phyloP scores from a whole-genome alignment of 768 basidiomycete genomes.

The Leccinum fibrillosum region DNA sequence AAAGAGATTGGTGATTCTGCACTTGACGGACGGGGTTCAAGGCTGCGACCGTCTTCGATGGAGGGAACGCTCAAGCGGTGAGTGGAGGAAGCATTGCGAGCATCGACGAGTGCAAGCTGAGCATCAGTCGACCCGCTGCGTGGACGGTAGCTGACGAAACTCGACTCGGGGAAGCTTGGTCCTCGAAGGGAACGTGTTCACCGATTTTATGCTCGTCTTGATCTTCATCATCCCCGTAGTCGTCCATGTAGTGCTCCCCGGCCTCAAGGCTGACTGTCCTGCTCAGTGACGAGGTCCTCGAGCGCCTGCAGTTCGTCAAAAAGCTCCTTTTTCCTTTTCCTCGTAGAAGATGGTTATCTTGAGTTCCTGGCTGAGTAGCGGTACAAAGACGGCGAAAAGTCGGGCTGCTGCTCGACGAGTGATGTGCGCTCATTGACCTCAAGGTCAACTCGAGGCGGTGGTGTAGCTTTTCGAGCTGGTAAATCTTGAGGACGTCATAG shows the following conservation, averaged over 20 bases:
- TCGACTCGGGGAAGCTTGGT: no score
- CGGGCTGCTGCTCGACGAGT: not conserved
- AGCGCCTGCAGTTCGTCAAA: not conserved
- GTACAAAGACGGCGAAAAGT: not conserved
- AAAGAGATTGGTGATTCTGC: constrained; percentile 82
- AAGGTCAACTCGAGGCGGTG: constrained; percentile 7
- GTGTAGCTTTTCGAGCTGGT: constrained; percentile 80
- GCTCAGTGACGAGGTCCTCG: no score
- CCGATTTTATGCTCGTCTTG: constrained; percentile 37
- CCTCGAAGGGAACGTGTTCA: constrained; percentile 28
- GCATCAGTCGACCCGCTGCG: constrained; percentile 22
- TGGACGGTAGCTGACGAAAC: not conserved
- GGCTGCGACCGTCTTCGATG: constrained; percentile 31
- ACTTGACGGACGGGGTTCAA: constrained; percentile 48
- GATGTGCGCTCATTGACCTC: no score
- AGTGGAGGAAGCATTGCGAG: constrained; percentile 3
- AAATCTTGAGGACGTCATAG: constrained; percentile 40
- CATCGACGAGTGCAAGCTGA: not conserved
- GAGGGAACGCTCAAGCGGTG: not conserved
- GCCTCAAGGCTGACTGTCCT: no score
- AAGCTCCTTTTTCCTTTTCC: not conserved
- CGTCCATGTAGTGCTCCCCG: no score
- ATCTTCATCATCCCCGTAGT: constrained; percentile 45
- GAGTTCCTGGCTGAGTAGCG: not conserved
- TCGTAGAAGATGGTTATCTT: not conserved